Base-by-base conservation (phyloP, 495 filamentous ascomycete species). In the Chaetomidium leptoderma region DNA sequence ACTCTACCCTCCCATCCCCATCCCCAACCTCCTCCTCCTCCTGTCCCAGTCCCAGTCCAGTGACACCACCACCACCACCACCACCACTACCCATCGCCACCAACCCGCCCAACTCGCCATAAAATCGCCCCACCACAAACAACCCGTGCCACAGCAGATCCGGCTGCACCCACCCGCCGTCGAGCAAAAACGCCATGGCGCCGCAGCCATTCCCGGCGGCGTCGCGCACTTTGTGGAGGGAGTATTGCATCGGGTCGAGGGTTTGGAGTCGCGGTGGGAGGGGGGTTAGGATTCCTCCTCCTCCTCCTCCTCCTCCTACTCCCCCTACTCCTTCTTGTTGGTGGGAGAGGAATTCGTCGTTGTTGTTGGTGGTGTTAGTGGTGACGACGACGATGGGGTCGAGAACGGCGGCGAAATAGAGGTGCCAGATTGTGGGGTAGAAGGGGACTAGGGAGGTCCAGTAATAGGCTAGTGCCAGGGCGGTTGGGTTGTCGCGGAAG, bases 371-470 rank as follows among this genome's bases (percentile, higher is more conserved):
- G 49, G 6, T 27, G 33, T 9, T 36, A 32, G 8, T 39, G 43
- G 24, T 9, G 21, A 30, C 9, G 30, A n/a, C 30, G 1, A 23
- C 17, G 14, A 70, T 68, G 0, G 71, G 64, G 48, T 76, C 64
- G 49, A 74, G 68, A 37, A 74, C 53, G 23, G 43, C 63, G 33
- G 58, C 59, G 51, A 66, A 64, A 26, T 76, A 67, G 6, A 79
- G 55, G 4, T 59, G 23, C 58, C 72, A 72, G 13, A 75, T 59
- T 29, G 66, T 70, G 4, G 68, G 74, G 26, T 73, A 73, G 21
- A 79, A 70, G 7, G 67, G 52, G 24, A 76, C 55, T 32, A 75
- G 71, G 0, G 68, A 59, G 4, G 67, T 63, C 74, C 75, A 77
- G 53, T 75, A 76, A 53, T 71, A 69, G 23, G 75, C 62, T 33